phyloP scores from a whole-genome alignment of 1,284 basidiomycete genomes.

The Leucoagaricus sp. region DNA sequence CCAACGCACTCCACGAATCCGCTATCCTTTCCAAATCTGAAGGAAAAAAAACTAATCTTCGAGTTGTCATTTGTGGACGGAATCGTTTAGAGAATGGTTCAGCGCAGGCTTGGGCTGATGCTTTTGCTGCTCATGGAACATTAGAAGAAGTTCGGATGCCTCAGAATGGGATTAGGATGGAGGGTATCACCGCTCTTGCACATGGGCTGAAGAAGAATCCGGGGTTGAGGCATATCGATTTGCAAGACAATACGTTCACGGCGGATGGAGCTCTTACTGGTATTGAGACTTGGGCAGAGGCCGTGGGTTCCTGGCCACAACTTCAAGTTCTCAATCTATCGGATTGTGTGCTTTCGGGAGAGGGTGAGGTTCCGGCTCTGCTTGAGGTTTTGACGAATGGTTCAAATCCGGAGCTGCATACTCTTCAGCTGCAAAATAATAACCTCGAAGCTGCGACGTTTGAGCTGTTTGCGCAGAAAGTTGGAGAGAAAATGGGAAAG shows the following conservation, averaged over 20 bases:
- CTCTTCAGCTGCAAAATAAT: constrained; percentile 86
- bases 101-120: constrained; percentile 82
- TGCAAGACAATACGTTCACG: constrained; percentile 97
- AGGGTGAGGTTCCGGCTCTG: constrained; percentile 67
- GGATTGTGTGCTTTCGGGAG: constrained; percentile 83
- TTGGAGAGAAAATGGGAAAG: constrained; percentile 57
- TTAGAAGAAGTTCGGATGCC: constrained; percentile 90
- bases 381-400: constrained; percentile 70
- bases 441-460: constrained; percentile 80
- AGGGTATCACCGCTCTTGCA: constrained; percentile 86
- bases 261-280: constrained; percentile 53
- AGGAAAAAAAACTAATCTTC: constrained; percentile 72
- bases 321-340: constrained; percentile 86
- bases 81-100: constrained; percentile 95
- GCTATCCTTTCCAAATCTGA: constrained; percentile 70
- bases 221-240: constrained; percentile 78
- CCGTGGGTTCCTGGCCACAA: constrained; percentile 70
- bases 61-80: constrained; percentile 88
- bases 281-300: constrained; percentile 70
- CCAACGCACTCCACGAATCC: constrained; percentile 81
- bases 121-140: constrained; percentile 83
- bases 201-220: constrained; percentile 73
- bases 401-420: constrained; percentile 73
- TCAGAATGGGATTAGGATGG: constrained; percentile 97
- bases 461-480: constrained; percentile 64